Evolutionary conservation across 2,329 filamentous ascomycete species (phyloP), one percentile per base, ranked within the genome.

Genomic region (Rutstroemia sp.): DNA sequence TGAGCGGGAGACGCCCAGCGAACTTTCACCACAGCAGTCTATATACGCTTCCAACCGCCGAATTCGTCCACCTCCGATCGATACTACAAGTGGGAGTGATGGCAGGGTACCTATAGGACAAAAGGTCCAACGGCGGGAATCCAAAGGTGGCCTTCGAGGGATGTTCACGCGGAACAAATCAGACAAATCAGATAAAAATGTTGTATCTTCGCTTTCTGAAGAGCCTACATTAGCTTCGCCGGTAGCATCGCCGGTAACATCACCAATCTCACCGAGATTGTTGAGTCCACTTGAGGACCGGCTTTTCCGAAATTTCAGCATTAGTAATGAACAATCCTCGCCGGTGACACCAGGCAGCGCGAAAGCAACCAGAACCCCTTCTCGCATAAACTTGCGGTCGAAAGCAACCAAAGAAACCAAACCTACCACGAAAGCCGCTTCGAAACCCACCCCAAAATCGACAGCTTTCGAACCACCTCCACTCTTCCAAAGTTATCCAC

Each of bases 401-500:
- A 66, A 60, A 36, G 60, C 63, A 3, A 56, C 56, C 9, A 64
- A 60, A 46, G 51, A 63, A 5, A 55, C 45, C 21, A 68, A 63
- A 52, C 47, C 60, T 1, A 21, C 57, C 9, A 49, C 39, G n/a
- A 63, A 62, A 23, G 40, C 59, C 19, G 54, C 21, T n/a, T 21
- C 55, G 5, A 61, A 57, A 54, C 12, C 64, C 5, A 58, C 52
- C 42, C 56, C 63, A 10, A 65, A 61, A 48, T 62, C 63, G 17
- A 55, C 64, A 57, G 66, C 64, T 12, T 89, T 84, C 84, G 79
- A 82, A 56, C 80, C 85, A 16, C 88, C 89, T 6, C 88, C 90
- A 2, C 74, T 96, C 12, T 95, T 92, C 69, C 88, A 95, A 69
- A 90, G 89, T 12, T 95, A 91, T 68, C 87, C 89, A 0, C 91